Percentiles rank a stretch among this genome's conserved stretches.
Evolutionary conservation across 768 basidiomycete genomes (phyloP).

Genomic region (Lentinus tigrinus): DNA sequence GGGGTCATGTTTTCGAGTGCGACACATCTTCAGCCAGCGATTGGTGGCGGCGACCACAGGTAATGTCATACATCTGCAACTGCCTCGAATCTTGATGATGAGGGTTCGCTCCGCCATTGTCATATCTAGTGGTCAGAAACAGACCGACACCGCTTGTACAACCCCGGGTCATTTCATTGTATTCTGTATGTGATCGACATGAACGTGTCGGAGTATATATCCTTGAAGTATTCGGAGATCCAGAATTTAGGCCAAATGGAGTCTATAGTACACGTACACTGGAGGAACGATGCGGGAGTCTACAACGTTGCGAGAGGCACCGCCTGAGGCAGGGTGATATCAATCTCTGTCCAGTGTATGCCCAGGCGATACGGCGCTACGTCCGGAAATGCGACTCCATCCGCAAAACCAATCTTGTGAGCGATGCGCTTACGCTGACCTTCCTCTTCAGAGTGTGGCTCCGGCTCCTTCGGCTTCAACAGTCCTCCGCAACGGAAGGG

Average conservation of each 20-base stretch:
- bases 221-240: too few species aligned
- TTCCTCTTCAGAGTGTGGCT: not conserved
- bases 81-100: too few species aligned
- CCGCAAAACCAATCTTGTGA: slow-evolving; percentile 1
- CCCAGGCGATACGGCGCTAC: slow-evolving; percentile 11
- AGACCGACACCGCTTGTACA: too few species aligned
- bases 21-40: too few species aligned
- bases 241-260: not conserved
- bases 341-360: slow-evolving; percentile 12
- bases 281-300: not conserved
- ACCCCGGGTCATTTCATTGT: too few species aligned
- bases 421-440: not conserved
- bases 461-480: not conserved
- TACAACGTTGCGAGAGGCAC: slow-evolving; percentile 8
- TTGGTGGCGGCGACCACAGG: too few species aligned
- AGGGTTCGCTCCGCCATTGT: too few species aligned
- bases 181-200: too few species aligned
- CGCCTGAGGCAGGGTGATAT: slow-evolving; percentile 6
- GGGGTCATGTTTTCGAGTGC: not conserved
- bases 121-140: too few species aligned
- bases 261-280: not conserved
- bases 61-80: too few species aligned
- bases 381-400: slow-evolving; percentile 10
- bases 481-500: slow-evolving; percentile 8
- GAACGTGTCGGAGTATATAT: too few species aligned